Base-by-base conservation (phyloP, 2,329 filamentous ascomycete species). In the Ambrosiella xylebori region DNA sequence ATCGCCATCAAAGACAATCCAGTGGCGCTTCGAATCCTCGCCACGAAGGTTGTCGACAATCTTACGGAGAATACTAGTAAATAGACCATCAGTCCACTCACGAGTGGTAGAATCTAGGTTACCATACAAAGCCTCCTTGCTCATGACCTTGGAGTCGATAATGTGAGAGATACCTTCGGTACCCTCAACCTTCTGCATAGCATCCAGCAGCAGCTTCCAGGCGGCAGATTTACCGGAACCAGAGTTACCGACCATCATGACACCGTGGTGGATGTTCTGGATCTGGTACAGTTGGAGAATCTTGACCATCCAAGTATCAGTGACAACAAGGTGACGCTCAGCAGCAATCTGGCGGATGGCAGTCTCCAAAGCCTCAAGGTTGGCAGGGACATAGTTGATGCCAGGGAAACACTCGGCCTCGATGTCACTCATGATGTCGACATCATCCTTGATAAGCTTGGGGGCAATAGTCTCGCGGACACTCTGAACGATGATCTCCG, bases 71-170 rank as follows among this genome's bases (percentile, higher is more conserved):
- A 96, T 98, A 68, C 91, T 95, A 7, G 93, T 99, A 69, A 98
- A 98, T 9, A 99, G 77, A 70, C 93, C 93, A 65, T 99, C 94
- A 0, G 93, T 98, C 93, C 93, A 99, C 71, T 99, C 93, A 65
- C 93, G 83, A 1, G 93, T 99, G 1, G 93, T 99, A 60, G 88
- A 90, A 69, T 99, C 93, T 54, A 99, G 78, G 65, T 84, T 96
- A 67, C 93, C 93, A 66, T 98, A 99, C 3, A 99, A 76, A 27
- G 88, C 87, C 72, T 99, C 93, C 72, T 99, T 99, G 56, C 90
- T 95, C 93, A 99, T 98, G 70, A 98, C 94, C 73, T 99, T 99
- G 45, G 91, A 94, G 70, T 99, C 93, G 64, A 99, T 98, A 59
- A 98, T 87, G 67, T 99, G 93, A 63, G 83, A 95, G 51, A 98